phyloP scores from a whole-genome alignment of 2,329 filamentous ascomycete genomes.

The Fusarium domesticum region DNA sequence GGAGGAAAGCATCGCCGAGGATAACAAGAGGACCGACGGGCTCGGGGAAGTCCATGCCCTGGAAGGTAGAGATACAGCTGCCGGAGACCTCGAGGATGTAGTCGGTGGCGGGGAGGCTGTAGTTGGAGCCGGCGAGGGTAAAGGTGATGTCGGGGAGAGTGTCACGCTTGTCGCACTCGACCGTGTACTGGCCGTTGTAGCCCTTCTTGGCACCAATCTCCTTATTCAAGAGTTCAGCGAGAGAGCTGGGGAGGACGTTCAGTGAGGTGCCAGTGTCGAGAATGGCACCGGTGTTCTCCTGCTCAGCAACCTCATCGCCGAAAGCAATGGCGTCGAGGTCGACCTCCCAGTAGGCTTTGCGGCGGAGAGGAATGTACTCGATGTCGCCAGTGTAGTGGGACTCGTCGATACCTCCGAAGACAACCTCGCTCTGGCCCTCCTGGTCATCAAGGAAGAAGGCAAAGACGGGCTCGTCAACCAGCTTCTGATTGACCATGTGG shows the following conservation, averaged over 20 bases:
- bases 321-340: slow-evolving; percentile 90
- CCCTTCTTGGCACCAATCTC: slow-evolving; percentile 98
- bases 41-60: slow-evolving; percentile 90
- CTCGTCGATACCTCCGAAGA: slow-evolving; percentile 86
- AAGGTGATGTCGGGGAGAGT: slow-evolving; percentile 88
- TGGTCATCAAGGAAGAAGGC: slow-evolving; percentile 87
- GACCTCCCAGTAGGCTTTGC: slow-evolving; percentile 99
- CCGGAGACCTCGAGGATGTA: slow-evolving; percentile 96
- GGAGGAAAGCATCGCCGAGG: slow-evolving; percentile 81
- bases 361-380: slow-evolving; percentile 88
- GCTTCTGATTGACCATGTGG: slow-evolving; percentile 85
- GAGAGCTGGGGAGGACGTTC: slow-evolving; percentile 85
- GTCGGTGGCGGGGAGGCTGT: slow-evolving; percentile 82
- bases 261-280: slow-evolving; percentile 98
- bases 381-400: slow-evolving; percentile 80
- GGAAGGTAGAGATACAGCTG: slow-evolving; percentile 95
- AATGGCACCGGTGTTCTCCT: slow-evolving; percentile 93
- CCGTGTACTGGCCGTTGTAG: slow-evolving; percentile 92
- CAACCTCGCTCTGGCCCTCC: slow-evolving; percentile 76
- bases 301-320: slow-evolving; percentile 78
- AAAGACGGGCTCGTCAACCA: slow-evolving; percentile 90
- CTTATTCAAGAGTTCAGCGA: slow-evolving; percentile 95
- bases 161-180: slow-evolving; percentile 83
- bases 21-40: slow-evolving; percentile 91
- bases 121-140: slow-evolving; percentile 86